Evolutionary conservation across 352 stramenopile genomes (phyloP).

Genomic region (Salisapilia sapeloensis): DNA sequence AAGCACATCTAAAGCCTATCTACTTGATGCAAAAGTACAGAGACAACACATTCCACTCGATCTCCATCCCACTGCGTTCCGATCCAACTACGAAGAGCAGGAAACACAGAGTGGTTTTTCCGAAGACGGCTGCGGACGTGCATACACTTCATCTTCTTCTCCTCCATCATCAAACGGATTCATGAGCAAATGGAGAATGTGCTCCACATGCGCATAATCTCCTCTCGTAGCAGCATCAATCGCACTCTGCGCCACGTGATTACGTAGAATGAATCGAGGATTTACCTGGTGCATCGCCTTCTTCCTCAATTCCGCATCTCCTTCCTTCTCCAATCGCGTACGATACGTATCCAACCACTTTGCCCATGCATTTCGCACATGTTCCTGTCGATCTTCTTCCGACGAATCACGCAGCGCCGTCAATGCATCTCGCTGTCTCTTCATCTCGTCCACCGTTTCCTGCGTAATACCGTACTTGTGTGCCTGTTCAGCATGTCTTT

Average conservation of each 20-base stretch:
- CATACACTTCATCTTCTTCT: constrained; percentile 20
- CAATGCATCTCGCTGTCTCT: constrained; percentile 19
- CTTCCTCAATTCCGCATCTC: constrained; percentile 9
- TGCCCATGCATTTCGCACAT: constrained; percentile 25
- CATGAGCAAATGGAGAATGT: constrained; percentile 54
- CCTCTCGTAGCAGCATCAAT: constrained; percentile 66
- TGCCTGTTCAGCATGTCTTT: constrained; percentile 39
- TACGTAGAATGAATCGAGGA: constrained; percentile 73
- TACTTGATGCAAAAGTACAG: no score
- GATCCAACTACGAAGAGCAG: constrained; percentile 78
- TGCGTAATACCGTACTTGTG: constrained; percentile 60
- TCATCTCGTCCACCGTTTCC: constrained; percentile 34
- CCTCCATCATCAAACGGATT: constrained; percentile 46
- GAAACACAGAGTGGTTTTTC: constrained; percentile 50
- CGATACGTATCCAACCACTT: constrained; percentile 43
- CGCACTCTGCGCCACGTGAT: constrained; percentile 78
- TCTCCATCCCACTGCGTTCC: no score
- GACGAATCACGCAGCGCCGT: constrained; percentile 21
- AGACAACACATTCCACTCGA: no score
- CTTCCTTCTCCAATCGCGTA: constrained; percentile 21
- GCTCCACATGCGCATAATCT: constrained; percentile 40
- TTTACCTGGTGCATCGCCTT: constrained; percentile 36
- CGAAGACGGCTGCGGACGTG: constrained; percentile 27
- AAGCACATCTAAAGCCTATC: no score
- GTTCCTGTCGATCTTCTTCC: constrained; percentile 20